Evolutionary conservation across 2,329 filamentous ascomycete genomes (phyloP), one percentile per base, ranked within the genome.

Genomic region (Exophiala sideris): DNA sequence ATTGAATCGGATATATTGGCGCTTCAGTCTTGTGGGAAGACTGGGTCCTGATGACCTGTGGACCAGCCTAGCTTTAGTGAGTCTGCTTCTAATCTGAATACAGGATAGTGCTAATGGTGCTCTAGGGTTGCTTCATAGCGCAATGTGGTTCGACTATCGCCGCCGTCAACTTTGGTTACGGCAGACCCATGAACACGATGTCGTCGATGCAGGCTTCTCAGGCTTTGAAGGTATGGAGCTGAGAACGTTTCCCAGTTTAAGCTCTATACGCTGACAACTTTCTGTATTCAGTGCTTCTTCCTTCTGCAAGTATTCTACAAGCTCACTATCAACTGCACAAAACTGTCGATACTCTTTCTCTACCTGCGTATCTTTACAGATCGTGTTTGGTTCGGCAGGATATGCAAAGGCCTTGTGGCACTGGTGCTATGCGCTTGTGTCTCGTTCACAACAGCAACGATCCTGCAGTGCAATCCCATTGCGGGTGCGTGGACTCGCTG

Each of bases 351-450:
- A 48, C 64, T 81, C 5, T 66, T 79, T 2, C 71, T 82, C 14
- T 83, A 81, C 60, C 75, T 79, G 18, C 76, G 78, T 21, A 79
- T 81, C 44, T 82, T 82, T 54, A 68, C 76, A 18, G 70, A 76
- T 44, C 68, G 53, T 21, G 38, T 56, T 42, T 74, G 70, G 65
- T 81, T 81, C 59, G 71, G 73, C 7, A 67, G 70, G 2, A 65
- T 71, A 34, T 78, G 73, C 54, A 72, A 72, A 52, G 52, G 67
- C 12, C 64, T 79, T 35, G 64, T 78, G 18, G 62, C 61, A 44
- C 65, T 79, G 48, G 70, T 81, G 12, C 16, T 72, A 9, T 64
- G 68, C n/a, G 81, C 76, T 64, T 76, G 73, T 60, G 56, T 77
- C 5, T 72, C 71, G n/a, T 74, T 76, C 3, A 70, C 73, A 1